These are phyloP conservation scores for Pleurotus giganteus DNA, from an alignment of 768 basidiomycete genomes.

Conservation along the genomic window DNA sequence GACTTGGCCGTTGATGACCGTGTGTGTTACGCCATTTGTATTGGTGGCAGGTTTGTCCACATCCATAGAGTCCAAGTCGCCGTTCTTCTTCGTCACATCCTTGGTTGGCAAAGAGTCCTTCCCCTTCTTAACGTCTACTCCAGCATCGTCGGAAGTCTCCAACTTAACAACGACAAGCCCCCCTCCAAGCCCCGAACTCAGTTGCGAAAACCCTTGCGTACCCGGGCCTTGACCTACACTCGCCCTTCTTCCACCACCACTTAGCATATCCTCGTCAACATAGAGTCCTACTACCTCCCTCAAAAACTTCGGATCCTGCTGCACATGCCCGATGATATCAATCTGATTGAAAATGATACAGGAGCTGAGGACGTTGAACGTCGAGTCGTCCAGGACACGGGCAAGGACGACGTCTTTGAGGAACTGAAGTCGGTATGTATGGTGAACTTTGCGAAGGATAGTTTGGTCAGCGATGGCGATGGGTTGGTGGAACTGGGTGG, in stretches of 20 bases:
- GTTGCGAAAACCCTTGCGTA: slow-evolving; percentile 3
- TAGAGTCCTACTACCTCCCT: slow-evolving; percentile 75
- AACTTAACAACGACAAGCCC: slow-evolving; percentile 17
- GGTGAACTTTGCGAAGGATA: slow-evolving; percentile 89
- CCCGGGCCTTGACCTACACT: not conserved
- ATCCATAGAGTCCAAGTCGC: slow-evolving; percentile 34
- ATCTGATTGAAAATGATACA: slow-evolving; percentile 99
- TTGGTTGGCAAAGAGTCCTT: not conserved
- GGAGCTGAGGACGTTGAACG: slow-evolving; percentile 95
- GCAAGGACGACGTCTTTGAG: slow-evolving; percentile 98
- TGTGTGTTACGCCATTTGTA: slow-evolving; percentile 11
- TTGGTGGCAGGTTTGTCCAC: slow-evolving; percentile 30
- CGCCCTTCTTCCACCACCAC: slow-evolving; percentile 29
- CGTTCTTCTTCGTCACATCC: slow-evolving; percentile 19
- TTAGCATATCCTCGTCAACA: slow-evolving; percentile 67
- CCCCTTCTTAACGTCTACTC: not conserved
- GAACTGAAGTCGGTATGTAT: slow-evolving; percentile 95
- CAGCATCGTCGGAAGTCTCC: slow-evolving; percentile 37
- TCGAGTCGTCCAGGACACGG: slow-evolving; percentile 91
- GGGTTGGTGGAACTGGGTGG: slow-evolving; percentile 86
- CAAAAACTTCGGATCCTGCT: slow-evolving; percentile 73
- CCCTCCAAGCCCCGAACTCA: slow-evolving; percentile 1
- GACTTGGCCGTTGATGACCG: slow-evolving; percentile 18
- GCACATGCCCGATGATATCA: slow-evolving; percentile 91
- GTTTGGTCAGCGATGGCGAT: slow-evolving; percentile 73